Conservation (phyloP, 345 rosid species). For the Populus ilicifolia region DNA sequence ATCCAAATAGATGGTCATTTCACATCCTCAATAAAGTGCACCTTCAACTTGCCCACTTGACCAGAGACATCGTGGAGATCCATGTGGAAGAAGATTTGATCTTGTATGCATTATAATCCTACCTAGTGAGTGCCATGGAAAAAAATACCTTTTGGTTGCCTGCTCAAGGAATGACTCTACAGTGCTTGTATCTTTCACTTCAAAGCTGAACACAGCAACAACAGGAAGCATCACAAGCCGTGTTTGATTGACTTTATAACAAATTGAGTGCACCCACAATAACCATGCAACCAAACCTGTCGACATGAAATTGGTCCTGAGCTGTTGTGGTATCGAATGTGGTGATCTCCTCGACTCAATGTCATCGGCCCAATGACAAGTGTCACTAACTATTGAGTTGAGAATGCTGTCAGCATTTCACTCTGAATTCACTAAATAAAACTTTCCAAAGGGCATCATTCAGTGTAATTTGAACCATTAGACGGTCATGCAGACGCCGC, state of each 20-base stretch:
- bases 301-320: neutral
- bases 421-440: neutral
- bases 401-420: constrained; percentile 15
- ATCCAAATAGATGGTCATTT: neutral
- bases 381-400: constrained; percentile 2
- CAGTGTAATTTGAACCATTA: neutral
- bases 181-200: neutral
- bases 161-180: neutral
- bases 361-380: neutral
- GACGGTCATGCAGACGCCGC: neutral
- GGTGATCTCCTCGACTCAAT: neutral
- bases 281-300: constrained; percentile 2
- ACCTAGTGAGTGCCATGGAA: neutral
- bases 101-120: neutral
- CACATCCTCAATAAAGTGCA: constrained; percentile 1
- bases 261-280: neutral
- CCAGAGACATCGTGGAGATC: neutral
- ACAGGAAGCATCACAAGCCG: constrained; percentile 7
- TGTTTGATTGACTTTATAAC: neutral
- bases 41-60: constrained; percentile 1
- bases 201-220: neutral
- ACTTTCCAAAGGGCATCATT: neutral
- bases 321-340: neutral
- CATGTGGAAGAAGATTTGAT: neutral
- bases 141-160: neutral